Evolutionary conservation across 2,329 filamentous ascomycete genomes (phyloP).

Genomic region (Cladosporium sp.): DNA sequence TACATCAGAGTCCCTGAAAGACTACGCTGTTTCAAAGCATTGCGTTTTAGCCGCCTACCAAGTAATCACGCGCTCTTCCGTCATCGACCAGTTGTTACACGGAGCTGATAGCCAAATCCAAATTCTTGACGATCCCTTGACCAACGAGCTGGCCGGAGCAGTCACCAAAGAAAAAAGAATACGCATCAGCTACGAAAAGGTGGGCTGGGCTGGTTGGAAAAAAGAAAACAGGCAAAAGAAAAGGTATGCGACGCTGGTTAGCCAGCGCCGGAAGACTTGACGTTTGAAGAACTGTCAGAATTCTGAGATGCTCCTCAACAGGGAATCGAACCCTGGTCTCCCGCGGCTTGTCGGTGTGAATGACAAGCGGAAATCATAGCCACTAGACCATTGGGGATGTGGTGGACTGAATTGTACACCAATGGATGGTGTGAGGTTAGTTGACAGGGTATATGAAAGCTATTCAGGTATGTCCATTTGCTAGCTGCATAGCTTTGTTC

Average conservation of each 20-base stretch:
- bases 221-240: not conserved
- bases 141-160: no score
- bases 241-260: constrained; percentile 1
- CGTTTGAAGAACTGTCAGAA: constrained; percentile 5
- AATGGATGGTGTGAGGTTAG: not conserved
- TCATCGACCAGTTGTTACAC: no score
- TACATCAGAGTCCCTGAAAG: no score
- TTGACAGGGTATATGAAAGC: not conserved
- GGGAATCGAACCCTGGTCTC: constrained; percentile 13
- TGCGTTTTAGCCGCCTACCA: no score
- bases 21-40: no score
- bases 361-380: constrained; percentile 14
- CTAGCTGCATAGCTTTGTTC: not conserved
- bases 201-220: no score
- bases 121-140: no score
- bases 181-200: no score
- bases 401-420: constrained; percentile 1
- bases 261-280: constrained; percentile 9
- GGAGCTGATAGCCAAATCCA: no score
- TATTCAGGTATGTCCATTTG: not conserved
- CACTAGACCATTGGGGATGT: constrained; percentile 12
- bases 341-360: constrained; percentile 9
- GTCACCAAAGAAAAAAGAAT: no score
- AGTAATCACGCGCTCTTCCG: no score
- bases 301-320: constrained; percentile 10